phyloP scores from a whole-genome alignment of 768 basidiomycete species.

The Auriscalpium microsporum region DNA sequence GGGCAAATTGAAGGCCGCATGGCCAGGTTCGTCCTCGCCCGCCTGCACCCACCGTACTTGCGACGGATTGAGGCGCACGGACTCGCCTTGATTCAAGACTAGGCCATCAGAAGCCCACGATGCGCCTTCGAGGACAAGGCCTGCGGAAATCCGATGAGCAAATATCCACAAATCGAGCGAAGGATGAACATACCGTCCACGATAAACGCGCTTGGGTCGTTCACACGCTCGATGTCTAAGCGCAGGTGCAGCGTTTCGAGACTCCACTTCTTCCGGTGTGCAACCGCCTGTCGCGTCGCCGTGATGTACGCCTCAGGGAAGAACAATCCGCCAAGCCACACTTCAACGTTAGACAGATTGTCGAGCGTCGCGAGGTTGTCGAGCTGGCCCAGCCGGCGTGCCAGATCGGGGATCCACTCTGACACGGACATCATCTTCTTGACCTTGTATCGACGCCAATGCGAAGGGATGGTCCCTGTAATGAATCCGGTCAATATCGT shows the following conservation, averaged over 20 bases:
- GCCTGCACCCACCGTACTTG: conserved; percentile 82
- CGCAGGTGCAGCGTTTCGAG: conserved; percentile 78
- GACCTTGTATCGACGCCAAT: conserved; percentile 90
- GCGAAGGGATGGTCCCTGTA: conserved; percentile 75
- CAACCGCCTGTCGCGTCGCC: conserved; percentile 91
- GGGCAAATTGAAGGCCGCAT: conserved; percentile 65
- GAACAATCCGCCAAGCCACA: conserved; percentile 92
- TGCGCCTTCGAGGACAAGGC: conserved; percentile 83
- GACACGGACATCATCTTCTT: conserved; percentile 73
- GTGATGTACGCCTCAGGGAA: conserved; percentile 96
- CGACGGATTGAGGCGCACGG: conserved; percentile 70
- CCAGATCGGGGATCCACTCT: conserved; percentile 79
- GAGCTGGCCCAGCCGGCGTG: conserved; percentile 75
- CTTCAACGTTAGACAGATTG: conserved; percentile 60
- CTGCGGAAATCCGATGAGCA: conserved; percentile 31
- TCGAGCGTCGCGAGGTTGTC: conserved; percentile 59
- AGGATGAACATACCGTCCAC: conserved; percentile 63
- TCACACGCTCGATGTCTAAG: conserved; percentile 76
- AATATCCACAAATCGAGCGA: background rate
- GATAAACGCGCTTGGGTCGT: conserved; percentile 71
- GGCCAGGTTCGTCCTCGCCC: conserved; percentile 28
- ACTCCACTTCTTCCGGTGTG: conserved; percentile 87
- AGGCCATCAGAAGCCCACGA: conserved; percentile 63
- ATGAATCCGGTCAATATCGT: conserved; percentile 9
- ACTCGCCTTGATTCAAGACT: conserved; percentile 76